A percentile compares a stretch with the other conserved stretches of the same genome.
These are phyloP conservation scores for Pythium brassicae DNA, from an alignment of 352 stramenopile species.

Conservation along the genomic window DNA sequence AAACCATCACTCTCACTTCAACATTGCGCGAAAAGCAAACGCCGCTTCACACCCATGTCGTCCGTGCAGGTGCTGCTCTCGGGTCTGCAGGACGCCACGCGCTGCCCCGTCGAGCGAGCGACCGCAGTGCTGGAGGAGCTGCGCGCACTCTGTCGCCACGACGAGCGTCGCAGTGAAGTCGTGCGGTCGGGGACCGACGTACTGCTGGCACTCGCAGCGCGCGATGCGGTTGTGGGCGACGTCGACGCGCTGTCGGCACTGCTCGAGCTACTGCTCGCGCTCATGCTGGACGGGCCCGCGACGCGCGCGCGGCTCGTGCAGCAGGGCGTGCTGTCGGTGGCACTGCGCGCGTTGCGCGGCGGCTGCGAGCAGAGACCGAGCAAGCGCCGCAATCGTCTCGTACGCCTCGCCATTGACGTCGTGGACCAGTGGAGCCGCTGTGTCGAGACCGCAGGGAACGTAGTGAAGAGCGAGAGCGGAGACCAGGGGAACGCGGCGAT, in stretches of 20 bases:
- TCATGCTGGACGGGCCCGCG: slow-evolving; percentile 23
- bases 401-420: slow-evolving; percentile 44
- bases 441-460: slow-evolving; percentile 2
- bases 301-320: slow-evolving; percentile 13
- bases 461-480: slow-evolving; percentile 9
- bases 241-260: slow-evolving; percentile 31
- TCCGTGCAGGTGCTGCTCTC: slow-evolving; percentile 37
- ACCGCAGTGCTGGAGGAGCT: slow-evolving; percentile 30
- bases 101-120: slow-evolving; percentile 13
- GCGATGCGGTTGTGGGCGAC: slow-evolving; percentile 11
- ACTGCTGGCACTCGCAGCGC: slow-evolving; percentile 21
- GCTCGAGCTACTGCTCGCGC: slow-evolving; percentile 35
- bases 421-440: slow-evolving; percentile 20
- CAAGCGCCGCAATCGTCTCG: slow-evolving; percentile 30
- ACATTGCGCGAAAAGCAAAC: neutral
- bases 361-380: slow-evolving; percentile 13
- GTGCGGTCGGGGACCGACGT: slow-evolving; percentile 24
- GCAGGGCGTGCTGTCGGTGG: slow-evolving; percentile 26
- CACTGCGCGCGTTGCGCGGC: slow-evolving; percentile 16
- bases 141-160: slow-evolving; percentile 29
- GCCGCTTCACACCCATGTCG: slow-evolving; percentile 20
- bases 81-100: slow-evolving; percentile 27
- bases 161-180: slow-evolving; percentile 29
- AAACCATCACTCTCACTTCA: neutral
- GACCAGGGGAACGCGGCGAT: slow-evolving; percentile 17